These are phyloP conservation scores for Leucaena leucocephala DNA, from an alignment of 306 rosid species.

Conservation along the genomic window DNA sequence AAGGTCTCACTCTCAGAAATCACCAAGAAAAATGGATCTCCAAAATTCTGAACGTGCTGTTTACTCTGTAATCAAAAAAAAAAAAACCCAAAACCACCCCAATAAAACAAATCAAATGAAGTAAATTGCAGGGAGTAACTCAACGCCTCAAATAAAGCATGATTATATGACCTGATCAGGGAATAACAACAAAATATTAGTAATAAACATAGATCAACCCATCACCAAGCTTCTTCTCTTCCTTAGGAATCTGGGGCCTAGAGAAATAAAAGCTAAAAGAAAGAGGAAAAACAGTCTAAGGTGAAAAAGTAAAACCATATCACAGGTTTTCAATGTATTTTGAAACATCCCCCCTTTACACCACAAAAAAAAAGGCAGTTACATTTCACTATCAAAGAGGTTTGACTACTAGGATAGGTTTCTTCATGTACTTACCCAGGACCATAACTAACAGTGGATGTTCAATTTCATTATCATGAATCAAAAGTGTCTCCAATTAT, in stretches of 20 bases:
- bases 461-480: neutral
- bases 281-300: constrained; percentile 4
- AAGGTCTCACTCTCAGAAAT: too few relatives aligned
- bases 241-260: constrained; percentile 71
- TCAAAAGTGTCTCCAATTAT: neutral
- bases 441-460: neutral
- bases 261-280: neutral
- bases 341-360: too few relatives aligned
- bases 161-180: too few relatives aligned
- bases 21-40: too few relatives aligned
- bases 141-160: too few relatives aligned
- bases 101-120: too few relatives aligned
- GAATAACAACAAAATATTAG: too few relatives aligned
- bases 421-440: neutral
- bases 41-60: too few relatives aligned
- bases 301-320: constrained; percentile 8
- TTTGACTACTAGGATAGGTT: neutral
- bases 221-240: constrained; percentile 81
- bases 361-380: neutral
- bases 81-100: constrained; percentile 31
- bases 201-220: constrained; percentile 83
- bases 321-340: neutral
- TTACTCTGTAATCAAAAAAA: too few relatives aligned
- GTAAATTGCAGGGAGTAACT: too few relatives aligned
- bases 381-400: too few relatives aligned